Conservation (phyloP, 2,329 filamentous ascomycete species). For the Fusarium sp. region DNA sequence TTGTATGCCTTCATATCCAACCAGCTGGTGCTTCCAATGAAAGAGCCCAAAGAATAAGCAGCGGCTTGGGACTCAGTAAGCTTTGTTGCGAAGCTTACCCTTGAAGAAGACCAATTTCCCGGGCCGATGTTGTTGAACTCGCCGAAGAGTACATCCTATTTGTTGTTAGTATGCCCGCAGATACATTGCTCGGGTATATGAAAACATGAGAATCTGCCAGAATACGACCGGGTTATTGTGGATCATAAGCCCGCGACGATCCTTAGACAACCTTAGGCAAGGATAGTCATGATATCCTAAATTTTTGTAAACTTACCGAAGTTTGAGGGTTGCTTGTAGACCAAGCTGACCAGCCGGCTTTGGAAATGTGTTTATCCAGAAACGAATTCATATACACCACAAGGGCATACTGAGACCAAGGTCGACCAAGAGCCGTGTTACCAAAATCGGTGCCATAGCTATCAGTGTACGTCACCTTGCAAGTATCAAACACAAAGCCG, state of each 20-base stretch:
- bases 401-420: constrained; percentile 58
- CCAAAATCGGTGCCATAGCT: constrained; percentile 48
- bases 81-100: constrained; percentile 39
- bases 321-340: constrained; percentile 63
- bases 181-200: not conserved
- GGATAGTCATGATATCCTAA: not conserved
- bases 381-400: constrained; percentile 61
- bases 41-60: constrained; percentile 29
- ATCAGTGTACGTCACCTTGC: constrained; percentile 44
- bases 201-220: not conserved
- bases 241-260: not conserved
- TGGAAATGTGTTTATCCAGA: constrained; percentile 53
- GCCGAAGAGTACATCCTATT: constrained; percentile 60
- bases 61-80: constrained; percentile 35
- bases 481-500: constrained; percentile 50
- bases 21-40: constrained; percentile 41
- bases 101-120: constrained; percentile 43
- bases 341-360: constrained; percentile 58
- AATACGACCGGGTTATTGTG: not conserved
- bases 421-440: constrained; percentile 57
- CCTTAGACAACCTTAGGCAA: not conserved
- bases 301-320: constrained; percentile 52
- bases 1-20: constrained; percentile 43
- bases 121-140: constrained; percentile 69
- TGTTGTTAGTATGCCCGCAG: not conserved